These are phyloP conservation scores for Penicillium sp. DNA, from an alignment of 2,329 filamentous ascomycete genomes.

Conservation along the genomic window DNA sequence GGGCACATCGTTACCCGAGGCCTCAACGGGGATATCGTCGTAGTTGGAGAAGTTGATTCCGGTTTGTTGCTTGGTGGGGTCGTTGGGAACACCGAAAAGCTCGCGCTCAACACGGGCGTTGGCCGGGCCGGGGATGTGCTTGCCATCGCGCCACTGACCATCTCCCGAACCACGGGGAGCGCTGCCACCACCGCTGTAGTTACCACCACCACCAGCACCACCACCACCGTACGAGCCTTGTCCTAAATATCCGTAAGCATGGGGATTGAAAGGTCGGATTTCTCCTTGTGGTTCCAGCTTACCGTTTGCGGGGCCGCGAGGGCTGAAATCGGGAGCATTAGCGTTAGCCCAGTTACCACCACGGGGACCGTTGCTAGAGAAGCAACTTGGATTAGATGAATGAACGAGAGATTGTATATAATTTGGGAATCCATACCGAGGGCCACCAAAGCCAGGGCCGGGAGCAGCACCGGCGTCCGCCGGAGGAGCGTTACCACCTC, in stretches of 20 bases:
- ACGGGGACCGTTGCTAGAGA: constrained; percentile 30
- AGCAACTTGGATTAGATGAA: constrained; percentile 16
- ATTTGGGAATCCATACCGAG: constrained; percentile 34
- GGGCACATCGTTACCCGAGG: constrained; percentile 88
- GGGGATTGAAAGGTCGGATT: constrained; percentile 56
- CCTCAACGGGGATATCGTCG: constrained; percentile 98
- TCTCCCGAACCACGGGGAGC: constrained; percentile 78
- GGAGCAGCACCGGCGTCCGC: constrained; percentile 39
- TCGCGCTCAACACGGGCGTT: constrained; percentile 93
- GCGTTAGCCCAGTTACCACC: constrained; percentile 56
- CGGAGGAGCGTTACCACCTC: constrained; percentile 36
- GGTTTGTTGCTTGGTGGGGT: constrained; percentile 91
- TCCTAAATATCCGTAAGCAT: constrained; percentile 61
- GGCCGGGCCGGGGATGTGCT: constrained; percentile 85
- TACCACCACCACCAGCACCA: constrained; percentile 39
- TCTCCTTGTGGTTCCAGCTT: constrained; percentile 40
- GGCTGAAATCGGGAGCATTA: constrained; percentile 59
- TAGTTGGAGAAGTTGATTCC: constrained; percentile 99
- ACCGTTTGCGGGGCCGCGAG: constrained; percentile 41
- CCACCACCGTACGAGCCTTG: constrained; percentile 39
- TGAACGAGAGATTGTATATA: background rate
- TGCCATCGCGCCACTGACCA: constrained; percentile 94
- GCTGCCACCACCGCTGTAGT: constrained; percentile 21
- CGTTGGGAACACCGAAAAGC: constrained; percentile 86
- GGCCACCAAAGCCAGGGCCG: constrained; percentile 33